A percentile compares a stretch with the other conserved stretches of the same genome.
Evolutionary conservation across 805 yeast genomes (phyloP).

Genomic region (Aciculoconidium aculeatum): DNA sequence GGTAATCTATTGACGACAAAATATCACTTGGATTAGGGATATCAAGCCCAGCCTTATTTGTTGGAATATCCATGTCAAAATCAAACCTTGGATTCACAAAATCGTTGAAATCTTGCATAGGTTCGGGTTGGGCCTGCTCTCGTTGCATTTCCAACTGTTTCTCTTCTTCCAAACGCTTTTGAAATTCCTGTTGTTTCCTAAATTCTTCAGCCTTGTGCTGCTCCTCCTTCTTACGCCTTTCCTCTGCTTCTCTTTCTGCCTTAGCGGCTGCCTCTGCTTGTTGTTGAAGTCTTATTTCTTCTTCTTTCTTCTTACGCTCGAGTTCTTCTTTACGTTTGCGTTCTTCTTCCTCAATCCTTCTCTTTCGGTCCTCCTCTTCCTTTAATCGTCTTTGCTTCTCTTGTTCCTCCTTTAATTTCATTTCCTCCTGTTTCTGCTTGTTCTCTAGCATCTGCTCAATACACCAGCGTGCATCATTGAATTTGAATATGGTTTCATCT

Average conservation of each 20-base stretch:
- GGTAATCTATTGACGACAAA: constrained; percentile 23
- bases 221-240: constrained; percentile 7
- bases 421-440: constrained; percentile 36
- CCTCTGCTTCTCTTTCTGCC: constrained; percentile 9
- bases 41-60: constrained; percentile 10
- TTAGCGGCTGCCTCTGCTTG: constrained; percentile 9
- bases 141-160: constrained; percentile 7
- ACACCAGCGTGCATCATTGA: constrained; percentile 41
- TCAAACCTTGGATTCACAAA: constrained; percentile 22
- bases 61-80: constrained; percentile 18
- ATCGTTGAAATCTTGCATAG: constrained; percentile 10
- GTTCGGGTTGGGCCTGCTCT: constrained; percentile 6
- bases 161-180: constrained; percentile 9
- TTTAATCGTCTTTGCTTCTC: constrained; percentile 21
- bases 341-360: constrained; percentile 12
- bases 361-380: constrained; percentile 20
- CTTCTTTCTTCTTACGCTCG: constrained; percentile 11
- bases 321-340: constrained; percentile 13
- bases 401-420: constrained; percentile 30
- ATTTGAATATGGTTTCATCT: constrained; percentile 37
- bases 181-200: constrained; percentile 12
- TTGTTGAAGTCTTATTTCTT: not conserved
- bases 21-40: constrained; percentile 30
- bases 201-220: constrained; percentile 8
- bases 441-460: constrained; percentile 37